A percentile compares a stretch with the other conserved stretches of the same genome.
These are phyloP conservation scores for Colletotrichum trifolii DNA, from an alignment of 2,329 filamentous ascomycete species.

Conservation along the genomic window DNA sequence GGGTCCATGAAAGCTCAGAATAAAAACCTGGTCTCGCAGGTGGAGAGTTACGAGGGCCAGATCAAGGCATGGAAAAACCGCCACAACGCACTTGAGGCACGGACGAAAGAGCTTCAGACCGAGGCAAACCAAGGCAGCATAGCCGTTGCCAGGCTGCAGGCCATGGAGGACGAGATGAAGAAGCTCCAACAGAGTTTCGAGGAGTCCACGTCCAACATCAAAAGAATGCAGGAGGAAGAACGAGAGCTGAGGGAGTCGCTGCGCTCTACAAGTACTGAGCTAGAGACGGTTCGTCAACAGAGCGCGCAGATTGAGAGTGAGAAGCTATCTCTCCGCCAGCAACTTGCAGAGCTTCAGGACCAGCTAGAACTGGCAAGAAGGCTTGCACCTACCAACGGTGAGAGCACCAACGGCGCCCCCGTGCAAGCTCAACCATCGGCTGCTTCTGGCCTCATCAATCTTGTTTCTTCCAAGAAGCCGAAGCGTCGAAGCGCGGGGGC, in stretches of 20 bases:
- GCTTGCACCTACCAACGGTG: conserved; percentile 78
- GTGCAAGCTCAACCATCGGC: conserved; percentile 61
- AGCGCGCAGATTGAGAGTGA: conserved; percentile 84
- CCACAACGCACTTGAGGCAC: conserved; percentile 88
- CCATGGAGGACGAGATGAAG: conserved; percentile 96
- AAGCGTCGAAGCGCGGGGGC: conserved; percentile 93
- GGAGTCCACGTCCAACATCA: conserved; percentile 90
- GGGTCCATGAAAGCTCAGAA: conserved; percentile 95
- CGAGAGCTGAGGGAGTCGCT: conserved; percentile 85
- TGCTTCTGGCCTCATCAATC: conserved; percentile 87
- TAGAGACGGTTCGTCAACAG: conserved; percentile 81
- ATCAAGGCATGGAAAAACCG: conserved; percentile 96
- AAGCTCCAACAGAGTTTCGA: conserved; percentile 90
- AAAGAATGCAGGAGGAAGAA: conserved; percentile 95
- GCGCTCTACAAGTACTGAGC: conserved; percentile 80
- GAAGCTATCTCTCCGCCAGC: conserved; percentile 85
- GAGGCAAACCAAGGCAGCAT: conserved; percentile 99
- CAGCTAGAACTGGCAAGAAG: conserved; percentile 90
- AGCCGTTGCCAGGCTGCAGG: conserved; percentile 86
- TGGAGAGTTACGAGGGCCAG: conserved; percentile 96
- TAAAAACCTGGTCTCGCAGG: conserved; percentile 86
- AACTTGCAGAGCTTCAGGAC: conserved; percentile 90
- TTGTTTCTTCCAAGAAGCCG: conserved; percentile 96
- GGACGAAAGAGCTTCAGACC: conserved; percentile 92
- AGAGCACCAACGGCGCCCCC: conserved; percentile 51